These are phyloP conservation scores for Tolypocladium album DNA, from an alignment of 2,329 filamentous ascomycete species.

Conservation along the genomic window DNA sequence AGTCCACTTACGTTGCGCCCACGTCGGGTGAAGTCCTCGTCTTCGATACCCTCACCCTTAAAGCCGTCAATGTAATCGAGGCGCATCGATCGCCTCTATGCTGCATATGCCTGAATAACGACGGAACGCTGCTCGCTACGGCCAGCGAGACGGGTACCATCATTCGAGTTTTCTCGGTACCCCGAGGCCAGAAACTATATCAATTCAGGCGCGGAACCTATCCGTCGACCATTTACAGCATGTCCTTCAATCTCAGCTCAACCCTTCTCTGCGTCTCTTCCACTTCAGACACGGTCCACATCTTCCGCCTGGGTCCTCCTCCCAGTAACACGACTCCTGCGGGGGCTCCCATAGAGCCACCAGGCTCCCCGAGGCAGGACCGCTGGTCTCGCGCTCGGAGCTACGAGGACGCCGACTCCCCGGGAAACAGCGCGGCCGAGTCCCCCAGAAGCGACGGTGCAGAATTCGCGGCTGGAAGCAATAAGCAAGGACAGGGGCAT, in stretches of 20 bases:
- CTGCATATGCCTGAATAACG: conserved; percentile 82
- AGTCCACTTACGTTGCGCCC: conserved; percentile 65
- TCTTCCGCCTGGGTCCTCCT: conserved; percentile 67
- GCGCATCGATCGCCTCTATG: conserved; percentile 88
- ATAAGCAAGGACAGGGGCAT: conserved; percentile 16
- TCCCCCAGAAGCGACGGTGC: conserved; percentile 40
- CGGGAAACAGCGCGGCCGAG: conserved; percentile 35
- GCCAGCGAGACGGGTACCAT: conserved; percentile 97
- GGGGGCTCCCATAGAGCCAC: conserved; percentile 24
- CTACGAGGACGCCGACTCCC: conserved; percentile 33
- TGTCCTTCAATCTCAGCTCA: conserved; percentile 95
- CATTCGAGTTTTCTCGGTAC: conserved; percentile 89
- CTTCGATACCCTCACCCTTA: conserved; percentile 80
- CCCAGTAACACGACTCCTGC: conserved; percentile 24
- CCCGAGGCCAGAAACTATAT: conserved; percentile 83
- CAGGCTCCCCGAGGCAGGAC: conserved; percentile 32
- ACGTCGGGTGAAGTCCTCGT: conserved; percentile 88
- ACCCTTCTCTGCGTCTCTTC: conserved; percentile 93
- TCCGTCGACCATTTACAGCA: conserved; percentile 91
- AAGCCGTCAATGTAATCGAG: conserved; percentile 91
- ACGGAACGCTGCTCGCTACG: conserved; percentile 84
- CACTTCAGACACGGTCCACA: conserved; percentile 90
- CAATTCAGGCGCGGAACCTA: conserved; percentile 95
- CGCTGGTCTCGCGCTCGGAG: conserved; percentile 43
- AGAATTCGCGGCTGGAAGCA: conserved; percentile 21